These are phyloP conservation scores for Kodamaea laetipori DNA, from an alignment of 805 yeast genomes.

Conservation along the genomic window DNA sequence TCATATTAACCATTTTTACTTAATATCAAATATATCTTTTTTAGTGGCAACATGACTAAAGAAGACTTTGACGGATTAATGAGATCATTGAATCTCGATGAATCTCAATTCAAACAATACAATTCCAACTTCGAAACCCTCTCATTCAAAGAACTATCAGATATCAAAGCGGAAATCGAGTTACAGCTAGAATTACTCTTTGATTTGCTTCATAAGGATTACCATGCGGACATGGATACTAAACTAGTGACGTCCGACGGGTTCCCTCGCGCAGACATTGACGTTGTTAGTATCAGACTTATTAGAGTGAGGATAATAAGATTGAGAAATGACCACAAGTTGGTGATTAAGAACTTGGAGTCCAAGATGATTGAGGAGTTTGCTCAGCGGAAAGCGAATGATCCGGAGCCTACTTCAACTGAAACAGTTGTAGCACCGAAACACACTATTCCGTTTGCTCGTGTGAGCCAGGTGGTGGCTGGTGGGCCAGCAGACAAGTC, in stretches of 20 bases:
- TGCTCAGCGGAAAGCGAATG: constrained; percentile 5
- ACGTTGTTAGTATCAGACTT: constrained; percentile 65
- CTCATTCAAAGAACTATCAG: constrained; percentile 25
- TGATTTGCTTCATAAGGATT: constrained; percentile 42
- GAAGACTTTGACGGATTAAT: constrained; percentile 29
- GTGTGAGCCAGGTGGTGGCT: constrained; percentile 49
- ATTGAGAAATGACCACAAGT: constrained; percentile 66
- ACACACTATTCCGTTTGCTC: constrained; percentile 51
- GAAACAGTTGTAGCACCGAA: neutral
- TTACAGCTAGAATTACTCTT: constrained; percentile 35
- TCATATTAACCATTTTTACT: no score
- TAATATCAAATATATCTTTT: no score
- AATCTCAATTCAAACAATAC: constrained; percentile 23
- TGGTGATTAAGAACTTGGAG: constrained; percentile 50
- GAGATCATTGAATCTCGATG: constrained; percentile 30
- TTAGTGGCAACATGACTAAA: constrained; percentile 8
- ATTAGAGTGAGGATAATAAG: constrained; percentile 65
- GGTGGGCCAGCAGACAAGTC: constrained; percentile 57
- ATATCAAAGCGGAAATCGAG: constrained; percentile 42
- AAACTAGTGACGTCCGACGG: constrained; percentile 72
- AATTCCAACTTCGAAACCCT: constrained; percentile 19
- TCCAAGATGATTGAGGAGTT: constrained; percentile 49
- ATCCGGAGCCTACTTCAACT: neutral
- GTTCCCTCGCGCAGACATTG: constrained; percentile 82
- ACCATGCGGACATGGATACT: constrained; percentile 63